Evolutionary conservation across 202 grass and related monocot genomes (phyloP).

Genomic region (Bolboschoenoplectus hybrid): DNA sequence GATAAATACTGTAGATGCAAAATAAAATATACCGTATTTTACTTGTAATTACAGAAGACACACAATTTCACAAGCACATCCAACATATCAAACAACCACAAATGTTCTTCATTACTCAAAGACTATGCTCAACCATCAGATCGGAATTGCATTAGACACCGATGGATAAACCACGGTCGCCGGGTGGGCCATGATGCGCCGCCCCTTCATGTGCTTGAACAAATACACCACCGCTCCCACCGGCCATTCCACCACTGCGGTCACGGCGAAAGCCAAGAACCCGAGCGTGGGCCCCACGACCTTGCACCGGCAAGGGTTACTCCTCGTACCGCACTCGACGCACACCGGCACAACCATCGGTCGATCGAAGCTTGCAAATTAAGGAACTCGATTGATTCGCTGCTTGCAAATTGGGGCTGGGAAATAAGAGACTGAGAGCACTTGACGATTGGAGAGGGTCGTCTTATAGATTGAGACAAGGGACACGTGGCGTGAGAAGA

Average conservation of each 20-base stretch:
- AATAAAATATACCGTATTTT: background rate
- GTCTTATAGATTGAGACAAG: background rate
- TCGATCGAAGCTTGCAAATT: background rate
- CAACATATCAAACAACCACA: background rate
- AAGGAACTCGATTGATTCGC: background rate
- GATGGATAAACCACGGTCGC: constrained; percentile 72
- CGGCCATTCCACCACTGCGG: constrained; percentile 77
- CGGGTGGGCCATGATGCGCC: constrained; percentile 91
- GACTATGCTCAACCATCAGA: constrained; percentile 34
- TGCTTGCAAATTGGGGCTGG: background rate
- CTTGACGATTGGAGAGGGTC: background rate
- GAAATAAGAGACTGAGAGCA: no score
- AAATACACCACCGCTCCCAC: constrained; percentile 74
- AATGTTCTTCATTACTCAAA: background rate
- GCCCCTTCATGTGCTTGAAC: constrained; percentile 79
- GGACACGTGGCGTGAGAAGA: constrained; percentile 10
- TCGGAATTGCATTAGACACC: constrained; percentile 56
- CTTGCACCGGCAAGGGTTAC: constrained; percentile 94
- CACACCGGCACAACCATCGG: constrained; percentile 47
- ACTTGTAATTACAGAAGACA: background rate
- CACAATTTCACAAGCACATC: constrained; percentile 1
- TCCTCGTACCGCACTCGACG: constrained; percentile 81
- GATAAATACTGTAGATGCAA: background rate
- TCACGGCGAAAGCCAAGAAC: constrained; percentile 69
- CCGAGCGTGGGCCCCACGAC: constrained; percentile 82